Percentiles rank a stretch among this genome's conserved stretches.
Conservation (phyloP, 2,329 filamentous ascomycete genomes). For the Bipolaris sorokiniana region DNA sequence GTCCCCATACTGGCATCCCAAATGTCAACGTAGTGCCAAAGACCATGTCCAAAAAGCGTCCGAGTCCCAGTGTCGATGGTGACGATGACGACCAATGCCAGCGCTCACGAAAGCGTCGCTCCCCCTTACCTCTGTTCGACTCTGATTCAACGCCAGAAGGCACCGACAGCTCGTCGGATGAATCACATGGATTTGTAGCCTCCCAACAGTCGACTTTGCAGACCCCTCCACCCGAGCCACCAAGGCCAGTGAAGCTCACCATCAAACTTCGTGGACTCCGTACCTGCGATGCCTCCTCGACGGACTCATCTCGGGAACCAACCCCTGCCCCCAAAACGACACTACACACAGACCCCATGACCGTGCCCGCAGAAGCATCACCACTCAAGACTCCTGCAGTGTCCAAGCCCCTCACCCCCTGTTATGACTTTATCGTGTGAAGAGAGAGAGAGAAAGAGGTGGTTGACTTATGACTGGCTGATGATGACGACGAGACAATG, state of each 20-base stretch:
- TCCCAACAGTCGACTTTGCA: constrained; percentile 36
- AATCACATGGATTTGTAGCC: constrained; percentile 37
- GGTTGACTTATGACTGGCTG: constrained; percentile 22
- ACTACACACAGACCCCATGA: background rate
- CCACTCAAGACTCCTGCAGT: background rate
- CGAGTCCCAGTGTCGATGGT: constrained; percentile 59
- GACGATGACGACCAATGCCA: constrained; percentile 57
- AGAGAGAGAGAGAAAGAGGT: constrained; percentile 3
- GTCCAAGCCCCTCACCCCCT: constrained; percentile 13
- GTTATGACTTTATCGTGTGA: constrained; percentile 10
- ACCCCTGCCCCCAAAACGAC: background rate
- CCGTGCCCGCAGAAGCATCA: background rate
- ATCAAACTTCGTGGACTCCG: constrained; percentile 43
- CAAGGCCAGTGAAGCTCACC: constrained; percentile 38
- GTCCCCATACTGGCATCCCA: constrained; percentile 64
- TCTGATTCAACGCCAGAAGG: constrained; percentile 48
- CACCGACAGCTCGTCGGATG: constrained; percentile 46
- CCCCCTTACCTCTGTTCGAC: constrained; percentile 54
- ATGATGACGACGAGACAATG: constrained; percentile 24
- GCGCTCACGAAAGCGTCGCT: constrained; percentile 61
- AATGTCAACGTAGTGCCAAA: constrained; percentile 49
- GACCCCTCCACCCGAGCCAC: constrained; percentile 25
- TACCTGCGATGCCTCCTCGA: constrained; percentile 32
- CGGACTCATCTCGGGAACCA: constrained; percentile 25
- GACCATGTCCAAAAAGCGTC: constrained; percentile 51